These are phyloP conservation scores for Pythium scleroteichum DNA, from an alignment of 352 stramenopile genomes.

Conservation along the genomic window DNA sequence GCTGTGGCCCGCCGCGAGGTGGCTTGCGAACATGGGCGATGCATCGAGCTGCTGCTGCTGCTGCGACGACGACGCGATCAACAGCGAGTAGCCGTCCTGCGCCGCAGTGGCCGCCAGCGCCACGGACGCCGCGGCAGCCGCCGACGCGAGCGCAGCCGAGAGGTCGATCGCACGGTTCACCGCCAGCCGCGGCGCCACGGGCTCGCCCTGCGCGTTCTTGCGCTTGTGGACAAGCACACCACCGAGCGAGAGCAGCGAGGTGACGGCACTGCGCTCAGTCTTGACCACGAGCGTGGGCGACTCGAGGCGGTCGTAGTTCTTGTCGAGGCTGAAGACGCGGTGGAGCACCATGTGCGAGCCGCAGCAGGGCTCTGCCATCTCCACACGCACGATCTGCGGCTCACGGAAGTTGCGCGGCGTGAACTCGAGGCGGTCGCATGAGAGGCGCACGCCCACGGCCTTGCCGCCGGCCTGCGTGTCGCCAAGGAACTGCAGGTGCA, in stretches of 20 bases:
- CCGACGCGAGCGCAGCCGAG: background rate
- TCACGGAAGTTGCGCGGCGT: conserved; percentile 53
- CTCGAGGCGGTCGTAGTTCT: conserved; percentile 54
- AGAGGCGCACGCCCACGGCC: conserved; percentile 37
- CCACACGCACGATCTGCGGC: conserved; percentile 67
- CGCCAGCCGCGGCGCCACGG: conserved; percentile 19
- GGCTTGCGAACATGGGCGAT: conserved; percentile 43
- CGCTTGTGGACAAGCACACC: conserved; percentile 45
- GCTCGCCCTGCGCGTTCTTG: conserved; percentile 36
- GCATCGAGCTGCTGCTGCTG: conserved; percentile 4
- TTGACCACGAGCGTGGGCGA: conserved; percentile 55
- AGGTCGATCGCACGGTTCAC: conserved; percentile 38
- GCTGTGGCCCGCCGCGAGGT: conserved; percentile 55
- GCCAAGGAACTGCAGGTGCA: conserved; percentile 57
- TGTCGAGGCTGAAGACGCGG: conserved; percentile 66
- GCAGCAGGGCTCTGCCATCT: conserved; percentile 45
- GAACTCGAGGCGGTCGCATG: conserved; percentile 73
- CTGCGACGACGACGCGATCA: background rate
- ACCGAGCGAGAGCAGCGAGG: conserved; percentile 49
- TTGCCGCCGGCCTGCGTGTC: conserved; percentile 31
- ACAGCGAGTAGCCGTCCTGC: conserved; percentile 9
- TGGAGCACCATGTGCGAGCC: conserved; percentile 58
- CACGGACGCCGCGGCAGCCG: conserved; percentile 2
- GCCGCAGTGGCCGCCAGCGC: background rate
- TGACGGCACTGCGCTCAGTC: conserved; percentile 36